A percentile compares a stretch with the other conserved stretches of the same genome.
Evolutionary conservation across 257 asterid species (phyloP).

Genomic region (Nicotiana tomentosiformis): DNA sequence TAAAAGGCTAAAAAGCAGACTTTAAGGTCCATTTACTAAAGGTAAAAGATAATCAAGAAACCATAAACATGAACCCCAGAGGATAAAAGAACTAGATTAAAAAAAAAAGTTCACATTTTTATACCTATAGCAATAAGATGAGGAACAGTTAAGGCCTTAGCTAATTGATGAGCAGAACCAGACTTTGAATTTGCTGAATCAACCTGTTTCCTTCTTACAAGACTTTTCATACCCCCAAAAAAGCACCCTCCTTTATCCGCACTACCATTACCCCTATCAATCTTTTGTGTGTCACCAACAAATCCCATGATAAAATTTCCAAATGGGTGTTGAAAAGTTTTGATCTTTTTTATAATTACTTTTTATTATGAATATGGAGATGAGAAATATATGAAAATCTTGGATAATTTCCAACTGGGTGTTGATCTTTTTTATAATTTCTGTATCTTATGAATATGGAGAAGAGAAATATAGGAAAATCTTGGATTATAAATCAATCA

Average conservation of each 20-base stretch:
- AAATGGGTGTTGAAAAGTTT: background rate
- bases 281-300: slow-evolving; percentile 26
- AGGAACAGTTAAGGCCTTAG: slow-evolving; percentile 69
- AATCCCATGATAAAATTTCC: slow-evolving; percentile 10
- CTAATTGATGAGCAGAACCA: slow-evolving; percentile 52
- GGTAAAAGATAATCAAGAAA: background rate
- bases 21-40: background rate
- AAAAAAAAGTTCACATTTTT: too few relatives aligned
- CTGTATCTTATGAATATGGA: too few relatives aligned
- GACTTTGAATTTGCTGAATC: slow-evolving; percentile 43
- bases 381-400: background rate
- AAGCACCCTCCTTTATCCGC: background rate
- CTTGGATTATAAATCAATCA: too few relatives aligned
- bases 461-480: too few relatives aligned
- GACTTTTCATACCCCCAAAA: slow-evolving; percentile 40
- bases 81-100: background rate
- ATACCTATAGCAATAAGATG: slow-evolving; percentile 80
- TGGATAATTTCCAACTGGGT: too few relatives aligned
- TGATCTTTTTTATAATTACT: background rate
- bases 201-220: slow-evolving; percentile 76
- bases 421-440: too few relatives aligned
- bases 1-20: background rate
- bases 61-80: background rate
- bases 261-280: slow-evolving; percentile 26
- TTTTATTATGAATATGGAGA: background rate